phyloP scores from a whole-genome alignment of 2,329 filamentous ascomycete species.

The Myriangium duriaei region DNA sequence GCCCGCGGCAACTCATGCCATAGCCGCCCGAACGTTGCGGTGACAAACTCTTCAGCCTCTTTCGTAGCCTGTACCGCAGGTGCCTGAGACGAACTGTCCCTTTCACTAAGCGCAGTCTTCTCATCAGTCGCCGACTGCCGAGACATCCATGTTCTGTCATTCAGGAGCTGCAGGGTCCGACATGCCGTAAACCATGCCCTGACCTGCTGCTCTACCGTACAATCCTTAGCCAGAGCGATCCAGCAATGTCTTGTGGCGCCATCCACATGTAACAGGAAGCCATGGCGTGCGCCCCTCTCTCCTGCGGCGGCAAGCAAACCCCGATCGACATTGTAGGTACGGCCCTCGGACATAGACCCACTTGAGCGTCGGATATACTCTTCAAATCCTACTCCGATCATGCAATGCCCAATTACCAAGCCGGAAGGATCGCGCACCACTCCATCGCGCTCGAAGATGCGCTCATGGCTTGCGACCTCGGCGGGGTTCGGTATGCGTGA shows the following conservation, averaged over 20 bases:
- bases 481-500: conserved; percentile 39
- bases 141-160: conserved; percentile 15
- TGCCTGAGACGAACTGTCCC: background rate
- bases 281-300: conserved; percentile 20
- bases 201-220: conserved; percentile 38
- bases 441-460: conserved; percentile 50
- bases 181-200: conserved; percentile 41
- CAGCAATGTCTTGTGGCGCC: conserved; percentile 22
- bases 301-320: conserved; percentile 8
- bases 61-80: background rate
- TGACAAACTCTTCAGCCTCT: background rate
- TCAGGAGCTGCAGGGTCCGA: conserved; percentile 42
- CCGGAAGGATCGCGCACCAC: conserved; percentile 46
- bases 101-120: conserved; percentile 7
- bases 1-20: conserved; percentile 27
- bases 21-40: conserved; percentile 27
- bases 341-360: background rate
- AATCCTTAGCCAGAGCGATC: conserved; percentile 53
- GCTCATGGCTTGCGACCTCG: conserved; percentile 48
- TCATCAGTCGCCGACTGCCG: conserved; percentile 7
- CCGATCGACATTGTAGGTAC: background rate
- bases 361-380: conserved; percentile 14
- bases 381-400: conserved; percentile 33
- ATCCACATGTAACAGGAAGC: conserved; percentile 8
- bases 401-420: conserved; percentile 39